A percentile compares a stretch with the other conserved stretches of the same genome.
These are phyloP conservation scores for Anastatica hierochuntica DNA, from an alignment of 345 rosid species.

Conservation along the genomic window DNA sequence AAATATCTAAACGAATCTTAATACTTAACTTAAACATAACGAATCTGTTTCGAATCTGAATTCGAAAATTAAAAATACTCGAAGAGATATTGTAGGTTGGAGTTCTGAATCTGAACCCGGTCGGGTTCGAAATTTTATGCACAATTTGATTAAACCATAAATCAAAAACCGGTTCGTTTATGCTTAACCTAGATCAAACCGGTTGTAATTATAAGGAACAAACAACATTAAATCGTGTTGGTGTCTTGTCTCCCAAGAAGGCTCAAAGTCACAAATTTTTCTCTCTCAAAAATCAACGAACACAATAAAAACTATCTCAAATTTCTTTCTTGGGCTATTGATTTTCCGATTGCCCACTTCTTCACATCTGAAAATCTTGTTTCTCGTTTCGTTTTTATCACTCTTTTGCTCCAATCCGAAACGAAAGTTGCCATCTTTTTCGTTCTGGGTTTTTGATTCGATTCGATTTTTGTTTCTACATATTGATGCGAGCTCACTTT, in stretches of 20 bases:
- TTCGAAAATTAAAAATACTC: too few relatives aligned
- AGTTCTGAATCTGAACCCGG: too few relatives aligned
- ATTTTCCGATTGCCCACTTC: too few relatives aligned
- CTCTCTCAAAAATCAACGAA: not conserved
- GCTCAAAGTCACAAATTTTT: not conserved
- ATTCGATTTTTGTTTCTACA: conserved; percentile 13
- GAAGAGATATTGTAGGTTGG: too few relatives aligned
- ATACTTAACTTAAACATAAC: too few relatives aligned
- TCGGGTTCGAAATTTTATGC: too few relatives aligned
- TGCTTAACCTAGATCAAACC: not conserved
- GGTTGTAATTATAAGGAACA: not conserved
- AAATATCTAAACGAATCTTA: too few relatives aligned
- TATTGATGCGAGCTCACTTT: conserved; percentile 16
- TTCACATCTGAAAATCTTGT: not conserved
- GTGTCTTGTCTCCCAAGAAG: conserved; percentile 21
- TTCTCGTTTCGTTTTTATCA: too few relatives aligned
- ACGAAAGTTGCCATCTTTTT: conserved; percentile 8
- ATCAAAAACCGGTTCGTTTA: too few relatives aligned
- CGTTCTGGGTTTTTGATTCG: not conserved
- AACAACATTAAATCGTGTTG: conserved; percentile 16
- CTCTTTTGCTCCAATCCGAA: not conserved
- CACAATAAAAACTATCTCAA: not conserved
- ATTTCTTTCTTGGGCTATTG: too few relatives aligned
- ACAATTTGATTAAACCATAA: too few relatives aligned
- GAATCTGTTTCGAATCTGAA: too few relatives aligned